Base-by-base conservation (phyloP, 164 flowering plant genomes). In the Chimonanthus praecox region DNA sequence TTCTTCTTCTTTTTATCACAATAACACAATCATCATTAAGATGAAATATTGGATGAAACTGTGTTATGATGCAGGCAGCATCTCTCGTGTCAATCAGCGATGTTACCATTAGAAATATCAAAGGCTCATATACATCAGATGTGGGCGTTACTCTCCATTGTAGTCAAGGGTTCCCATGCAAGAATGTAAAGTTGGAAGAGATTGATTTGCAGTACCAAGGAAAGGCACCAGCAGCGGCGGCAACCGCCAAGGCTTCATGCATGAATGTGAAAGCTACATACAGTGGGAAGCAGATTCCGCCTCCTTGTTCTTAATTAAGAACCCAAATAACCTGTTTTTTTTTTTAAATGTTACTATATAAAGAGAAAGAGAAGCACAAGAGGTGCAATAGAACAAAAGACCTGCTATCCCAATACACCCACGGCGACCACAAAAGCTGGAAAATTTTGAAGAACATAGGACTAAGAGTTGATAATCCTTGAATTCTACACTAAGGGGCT, bases 221-320 rank as follows among this genome's bases (percentile, higher is more conserved):
- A 2, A 82, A 81, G 9, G 76, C 75, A 46, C 71, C 58, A 5
- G 69, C 47, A 0, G 76, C 84, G 5, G 49, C n/a, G 3, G 33
- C 33, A 0, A 33, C 33, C 2, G 1, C 33, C 33, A 33, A 33
- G 33, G 15, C 71, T 4, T 47, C 77, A 75, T 89, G 91, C 48
- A 68, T 62, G 64, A 80, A 87, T 65, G 84, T 86, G 5, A 79
- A 60, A 69, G 88, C 83, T 33, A 76, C 71, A 49, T 89, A 83
- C 79, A 78, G 73, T 15, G 94, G 94, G 45, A 79, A 83, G 18
- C 89, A 82, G 63, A 72, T 83, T 70, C 94, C 91, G 20, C 85
- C 86, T 5, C 91, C 93, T 16, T 87, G 91, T 76, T 33, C 33
- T 33, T 33, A 33, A 33, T 33, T 33, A 33, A 33, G 33, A 33